Conservation (phyloP, 768 basidiomycete species). For the Lentinula sp. region DNA sequence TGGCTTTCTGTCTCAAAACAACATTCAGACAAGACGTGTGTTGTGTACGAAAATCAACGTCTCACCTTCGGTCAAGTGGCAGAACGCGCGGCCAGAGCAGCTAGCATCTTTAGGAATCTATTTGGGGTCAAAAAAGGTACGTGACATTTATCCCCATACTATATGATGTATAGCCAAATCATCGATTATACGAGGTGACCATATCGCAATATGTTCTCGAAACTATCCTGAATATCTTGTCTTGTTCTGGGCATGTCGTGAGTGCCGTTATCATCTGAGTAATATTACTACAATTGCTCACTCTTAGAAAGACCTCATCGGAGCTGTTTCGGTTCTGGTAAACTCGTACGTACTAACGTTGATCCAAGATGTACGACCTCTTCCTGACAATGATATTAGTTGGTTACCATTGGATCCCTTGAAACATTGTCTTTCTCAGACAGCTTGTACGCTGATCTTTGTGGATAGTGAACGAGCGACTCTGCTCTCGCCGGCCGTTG, state of each 20-base stretch:
- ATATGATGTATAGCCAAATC: not conserved
- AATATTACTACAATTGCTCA: constrained; percentile 4
- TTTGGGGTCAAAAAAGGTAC: constrained; percentile 49
- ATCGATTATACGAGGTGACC: constrained; percentile 32
- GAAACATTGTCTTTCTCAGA: constrained; percentile 48
- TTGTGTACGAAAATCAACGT: constrained; percentile 50
- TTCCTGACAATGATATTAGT: constrained; percentile 20
- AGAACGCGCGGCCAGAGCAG: constrained; percentile 34
- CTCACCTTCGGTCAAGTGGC: constrained; percentile 43
- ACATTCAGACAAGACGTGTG: constrained; percentile 40
- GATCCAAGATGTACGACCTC: not conserved
- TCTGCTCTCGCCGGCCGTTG: constrained; percentile 27
- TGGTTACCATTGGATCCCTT: constrained; percentile 52
- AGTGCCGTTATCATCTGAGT: constrained; percentile 13
- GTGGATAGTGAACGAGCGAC: constrained; percentile 55
- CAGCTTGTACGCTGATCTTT: constrained; percentile 47
- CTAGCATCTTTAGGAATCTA: constrained; percentile 34
- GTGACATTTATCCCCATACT: not conserved
- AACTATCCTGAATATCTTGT: constrained; percentile 58
- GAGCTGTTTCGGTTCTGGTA: constrained; percentile 54
- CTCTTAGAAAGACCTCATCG: constrained; percentile 42
- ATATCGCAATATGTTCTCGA: constrained; percentile 57
- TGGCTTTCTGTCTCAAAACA: constrained; percentile 41
- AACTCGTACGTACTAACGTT: constrained; percentile 41
- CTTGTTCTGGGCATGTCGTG: constrained; percentile 58